phyloP scores from a whole-genome alignment of 306 rosid species.

The Quercus engelmannii region DNA sequence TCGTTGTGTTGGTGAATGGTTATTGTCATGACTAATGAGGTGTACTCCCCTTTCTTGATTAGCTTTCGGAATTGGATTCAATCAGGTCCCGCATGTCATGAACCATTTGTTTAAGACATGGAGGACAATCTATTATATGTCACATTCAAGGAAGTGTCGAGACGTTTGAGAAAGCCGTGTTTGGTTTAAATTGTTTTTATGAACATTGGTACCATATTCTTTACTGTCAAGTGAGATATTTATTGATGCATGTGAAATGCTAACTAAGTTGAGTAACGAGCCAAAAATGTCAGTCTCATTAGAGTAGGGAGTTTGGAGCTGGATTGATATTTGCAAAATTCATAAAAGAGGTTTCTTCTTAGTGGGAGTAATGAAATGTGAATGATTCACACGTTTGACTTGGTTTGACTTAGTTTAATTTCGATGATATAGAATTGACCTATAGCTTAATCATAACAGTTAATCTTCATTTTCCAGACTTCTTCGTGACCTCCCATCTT shows the following conservation, averaged over 20 bases:
- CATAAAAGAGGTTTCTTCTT: not conserved
- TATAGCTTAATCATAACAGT: not conserved
- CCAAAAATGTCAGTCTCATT: not conserved
- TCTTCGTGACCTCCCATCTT: not conserved
- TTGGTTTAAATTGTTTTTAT: not conserved
- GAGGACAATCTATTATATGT: not conserved
- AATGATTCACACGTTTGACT: not conserved
- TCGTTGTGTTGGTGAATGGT: not conserved
- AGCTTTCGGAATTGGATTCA: not conserved
- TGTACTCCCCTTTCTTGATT: not conserved
- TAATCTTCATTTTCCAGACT: conserved; percentile 3
- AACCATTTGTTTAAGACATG: not conserved
- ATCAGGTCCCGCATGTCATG: not conserved
- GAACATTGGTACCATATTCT: not conserved
- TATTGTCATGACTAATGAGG: not conserved
- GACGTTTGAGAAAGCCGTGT: not conserved
- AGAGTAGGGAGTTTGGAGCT: not conserved
- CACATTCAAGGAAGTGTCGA: not conserved
- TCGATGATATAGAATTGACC: not conserved
- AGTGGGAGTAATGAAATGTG: not conserved
- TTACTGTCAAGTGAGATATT: no score
- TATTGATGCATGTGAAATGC: no score
- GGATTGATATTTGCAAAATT: conserved; percentile 1
- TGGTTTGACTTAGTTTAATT: conserved; percentile 2
- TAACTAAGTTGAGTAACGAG: no score